Base-by-base conservation (phyloP, 768 basidiomycete species). In the Tricholoma sp. region DNA sequence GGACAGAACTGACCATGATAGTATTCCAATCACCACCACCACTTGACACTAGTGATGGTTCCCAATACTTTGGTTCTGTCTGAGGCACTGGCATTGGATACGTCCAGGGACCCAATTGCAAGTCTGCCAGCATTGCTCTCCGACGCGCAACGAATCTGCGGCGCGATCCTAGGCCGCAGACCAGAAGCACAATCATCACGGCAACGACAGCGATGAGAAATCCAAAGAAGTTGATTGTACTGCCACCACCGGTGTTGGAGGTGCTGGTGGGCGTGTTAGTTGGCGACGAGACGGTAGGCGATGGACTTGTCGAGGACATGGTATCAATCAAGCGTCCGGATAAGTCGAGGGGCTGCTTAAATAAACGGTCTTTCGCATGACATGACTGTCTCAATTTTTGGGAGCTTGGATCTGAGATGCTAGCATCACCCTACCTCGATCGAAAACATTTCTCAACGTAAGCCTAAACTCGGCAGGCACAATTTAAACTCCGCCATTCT, bases 141-240 rank as follows among this genome's bases (percentile, higher is more conserved):
- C 72, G 61, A 32, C 72, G 64, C 37, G 70, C 59, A 29, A 64
- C 50, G 20, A 69, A 58, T 50, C 80, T 66, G 45, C 79, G 67
- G 57, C 82, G 72, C 15, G 80, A 75, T 49, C 76, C 70, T 13
- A 84, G 60, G 7, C 79, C 80, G 50, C 80, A 82, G 3, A 72
- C 77, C 8, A 82, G 68, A 53, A 83, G 82, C 49, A 83, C 64
- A 45, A 83, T 68, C 29, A 84, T 65, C 45, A 81, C 71, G 1
- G 74, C 70, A 56, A 77, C 68, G 60, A 81, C 77, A 20, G 77
- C 72, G 62, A 80, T 75, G 58, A 81, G 74, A 59, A 81, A 80
- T 3, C 80, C 80, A 56, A 80, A 79, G 65, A 80, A 80, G 63
- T 79, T 78, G 59, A 69, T 77, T 18, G 76, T 20, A 32, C 39